These are phyloP conservation scores for Monilinia vaccinii-corymbosi DNA, from an alignment of 2,329 filamentous ascomycete genomes.

Conservation along the genomic window DNA sequence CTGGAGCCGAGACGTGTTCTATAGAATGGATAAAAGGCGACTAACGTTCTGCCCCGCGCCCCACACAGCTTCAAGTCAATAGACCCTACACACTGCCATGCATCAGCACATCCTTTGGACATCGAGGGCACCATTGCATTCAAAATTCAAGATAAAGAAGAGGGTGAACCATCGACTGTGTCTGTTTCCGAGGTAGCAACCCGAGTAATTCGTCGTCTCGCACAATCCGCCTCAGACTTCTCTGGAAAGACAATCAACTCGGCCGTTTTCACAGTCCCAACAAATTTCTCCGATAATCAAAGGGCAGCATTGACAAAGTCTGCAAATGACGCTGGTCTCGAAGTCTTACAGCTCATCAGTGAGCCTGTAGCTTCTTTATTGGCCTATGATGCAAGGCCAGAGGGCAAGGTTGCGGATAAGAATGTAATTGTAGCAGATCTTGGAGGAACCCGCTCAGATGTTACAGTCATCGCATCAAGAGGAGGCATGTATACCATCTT, in stretches of 20 bases:
- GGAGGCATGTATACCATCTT: slow-evolving; percentile 95
- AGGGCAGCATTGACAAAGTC: slow-evolving; percentile 70
- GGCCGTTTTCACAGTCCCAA: slow-evolving; percentile 90
- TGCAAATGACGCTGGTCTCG: slow-evolving; percentile 70
- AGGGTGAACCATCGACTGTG: slow-evolving; percentile 56
- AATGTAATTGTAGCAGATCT: slow-evolving; percentile 85
- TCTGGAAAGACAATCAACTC: slow-evolving; percentile 88
- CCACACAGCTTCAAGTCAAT: slow-evolving; percentile 72
- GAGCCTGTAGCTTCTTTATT: slow-evolving; percentile 85
- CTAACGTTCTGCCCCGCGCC: slow-evolving; percentile 17
- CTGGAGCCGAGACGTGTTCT: not conserved
- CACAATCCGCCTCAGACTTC: slow-evolving; percentile 79
- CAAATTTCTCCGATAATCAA: slow-evolving; percentile 84
- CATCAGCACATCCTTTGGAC: slow-evolving; percentile 82
- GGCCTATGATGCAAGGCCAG: slow-evolving; percentile 81
- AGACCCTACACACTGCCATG: slow-evolving; percentile 90
- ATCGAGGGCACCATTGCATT: slow-evolving; percentile 66
- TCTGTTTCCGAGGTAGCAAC: slow-evolving; percentile 74
- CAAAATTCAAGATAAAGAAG: slow-evolving; percentile 68
- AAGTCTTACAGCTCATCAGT: slow-evolving; percentile 85
- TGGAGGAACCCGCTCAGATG: slow-evolving; percentile 85
- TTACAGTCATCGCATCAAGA: slow-evolving; percentile 80
- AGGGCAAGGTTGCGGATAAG: slow-evolving; percentile 72
- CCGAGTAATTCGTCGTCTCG: slow-evolving; percentile 74
- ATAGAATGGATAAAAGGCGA: slow-evolving; percentile 9